A percentile compares a stretch with the other conserved stretches of the same genome.
phyloP scores from a whole-genome alignment of 1,284 basidiomycete species.

The Tilletia indica region DNA sequence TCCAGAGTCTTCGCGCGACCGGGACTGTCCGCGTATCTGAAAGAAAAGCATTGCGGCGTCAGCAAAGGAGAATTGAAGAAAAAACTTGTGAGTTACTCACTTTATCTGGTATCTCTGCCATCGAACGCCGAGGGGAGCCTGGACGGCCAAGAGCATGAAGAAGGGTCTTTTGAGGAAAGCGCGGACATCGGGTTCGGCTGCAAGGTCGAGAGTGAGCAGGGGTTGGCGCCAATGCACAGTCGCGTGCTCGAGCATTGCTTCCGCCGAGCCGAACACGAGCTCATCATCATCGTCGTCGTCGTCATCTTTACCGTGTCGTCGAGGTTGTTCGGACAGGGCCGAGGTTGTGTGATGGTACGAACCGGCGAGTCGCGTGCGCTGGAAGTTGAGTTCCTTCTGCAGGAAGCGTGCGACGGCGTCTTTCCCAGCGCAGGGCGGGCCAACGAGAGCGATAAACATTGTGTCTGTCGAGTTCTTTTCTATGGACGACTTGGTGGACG shows the following conservation, averaged over 20 bases:
- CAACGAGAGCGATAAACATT: constrained; percentile 85
- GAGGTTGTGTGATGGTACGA: background rate
- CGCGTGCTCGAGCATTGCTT: constrained; percentile 69
- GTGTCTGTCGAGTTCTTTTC: background rate
- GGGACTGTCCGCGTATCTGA: background rate
- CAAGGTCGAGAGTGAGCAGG: constrained; percentile 78
- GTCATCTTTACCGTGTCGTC: background rate
- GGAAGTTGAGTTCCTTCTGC: constrained; percentile 60
- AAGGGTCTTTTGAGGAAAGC: constrained; percentile 83
- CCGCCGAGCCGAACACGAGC: constrained; percentile 62
- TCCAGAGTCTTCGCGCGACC: constrained; percentile 31
- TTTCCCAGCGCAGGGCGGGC: constrained; percentile 79
- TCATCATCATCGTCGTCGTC: constrained; percentile 29
- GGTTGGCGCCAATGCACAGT: constrained; percentile 78
- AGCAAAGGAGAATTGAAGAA: too few species aligned
- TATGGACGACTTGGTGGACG: too few species aligned
- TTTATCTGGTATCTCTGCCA: constrained; percentile 32
- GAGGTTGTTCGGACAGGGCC: background rate
- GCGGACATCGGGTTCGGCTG: constrained; percentile 63
- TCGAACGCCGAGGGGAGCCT: constrained; percentile 70
- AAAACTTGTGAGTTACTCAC: constrained; percentile 5
- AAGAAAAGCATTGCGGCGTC: background rate
- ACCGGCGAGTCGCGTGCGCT: constrained; percentile 42
- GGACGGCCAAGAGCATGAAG: constrained; percentile 80
- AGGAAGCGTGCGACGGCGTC: constrained; percentile 74